Evolutionary conservation across 1,284 basidiomycete species (phyloP), one percentile per base, ranked within the genome.

Genomic region (Omphalotus olearius): DNA sequence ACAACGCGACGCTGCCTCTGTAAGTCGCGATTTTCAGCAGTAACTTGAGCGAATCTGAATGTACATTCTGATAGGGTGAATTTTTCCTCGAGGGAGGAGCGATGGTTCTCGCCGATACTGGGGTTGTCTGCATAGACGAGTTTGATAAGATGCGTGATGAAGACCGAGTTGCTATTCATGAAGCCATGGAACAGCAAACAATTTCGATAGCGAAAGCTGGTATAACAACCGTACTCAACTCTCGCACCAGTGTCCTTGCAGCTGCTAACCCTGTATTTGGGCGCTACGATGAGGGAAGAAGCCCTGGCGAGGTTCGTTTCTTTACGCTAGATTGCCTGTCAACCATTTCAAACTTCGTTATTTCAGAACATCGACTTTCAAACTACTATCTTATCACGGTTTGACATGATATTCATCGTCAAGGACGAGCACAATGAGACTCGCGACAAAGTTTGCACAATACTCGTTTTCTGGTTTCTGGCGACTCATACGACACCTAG

Each of bases 71-170:
- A 39, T 59, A 96, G 93, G 83, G 97, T 43, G 97, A 99, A 67
- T 99, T 99, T 68, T 99, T 96, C 69, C 82, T 99, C 7, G 97
- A 99, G 75, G 97, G 97, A 4, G 97, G 97, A 25, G 97, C 97
- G 1, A 99, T 99, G 97, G 97, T 99, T 7, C 81, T 99, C 26
- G 97, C 97, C 0, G 97, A 99, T 65, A 94, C 93, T 3, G 97
- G 97, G 25, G 95, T 99, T 13, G 97, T 99, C 17, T 99, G 97
- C 66, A 99, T 99, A 64, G 97, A 99, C 65, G 97, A 99, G 69
- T 99, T 99, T 63, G 97, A 99, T 75, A 99, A 99, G 78, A 99
- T 99, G 97, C 80, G 96, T 26, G 97, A 99, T 64, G 96, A 98
- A 69, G 97, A 99, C 65, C 85, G 97, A 54, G 97, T 99, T 1